Percentiles rank a stretch among this genome's conserved stretches.
phyloP scores from a whole-genome alignment of 2,329 filamentous ascomycete species.

The Colletotrichum gigasporum region DNA sequence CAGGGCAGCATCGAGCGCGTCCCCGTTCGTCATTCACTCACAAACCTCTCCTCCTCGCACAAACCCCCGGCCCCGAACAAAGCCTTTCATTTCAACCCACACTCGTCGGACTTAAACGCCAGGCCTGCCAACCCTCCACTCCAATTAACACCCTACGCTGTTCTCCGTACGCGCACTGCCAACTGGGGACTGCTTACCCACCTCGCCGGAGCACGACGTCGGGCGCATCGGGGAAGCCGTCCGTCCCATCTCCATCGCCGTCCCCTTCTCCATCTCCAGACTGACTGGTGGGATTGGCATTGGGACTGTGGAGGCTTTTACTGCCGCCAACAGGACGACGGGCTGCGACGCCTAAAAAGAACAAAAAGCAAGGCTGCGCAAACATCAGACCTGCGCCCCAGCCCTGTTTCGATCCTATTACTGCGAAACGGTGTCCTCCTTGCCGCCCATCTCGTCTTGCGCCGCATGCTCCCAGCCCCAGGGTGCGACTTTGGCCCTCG shows the following conservation, averaged over 20 bases:
- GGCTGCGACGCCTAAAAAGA: neutral
- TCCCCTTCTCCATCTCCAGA: neutral
- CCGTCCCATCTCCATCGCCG: conserved; percentile 4
- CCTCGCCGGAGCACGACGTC: conserved; percentile 16
- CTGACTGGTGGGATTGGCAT: too few species aligned
- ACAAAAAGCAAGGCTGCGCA: neutral
- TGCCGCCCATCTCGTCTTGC: neutral
- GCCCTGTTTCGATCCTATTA: conserved; percentile 17
- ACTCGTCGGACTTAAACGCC: conserved; percentile 18
- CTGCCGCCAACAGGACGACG: neutral
- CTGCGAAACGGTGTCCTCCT: conserved; percentile 17
- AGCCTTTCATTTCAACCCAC: conserved; percentile 10
- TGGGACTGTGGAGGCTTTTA: neutral
- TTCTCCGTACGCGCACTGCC: neutral
- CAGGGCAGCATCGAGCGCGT: too few species aligned
- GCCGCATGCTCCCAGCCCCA: neutral
- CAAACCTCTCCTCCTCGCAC: neutral
- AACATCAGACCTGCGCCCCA: conserved; percentile 14
- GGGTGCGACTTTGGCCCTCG: too few species aligned
- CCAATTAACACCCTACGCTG: neutral
- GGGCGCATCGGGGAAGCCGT: conserved; percentile 30
- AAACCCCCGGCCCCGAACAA: neutral
- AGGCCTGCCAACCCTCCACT: neutral
- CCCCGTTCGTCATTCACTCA: too few species aligned
- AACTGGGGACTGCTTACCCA: neutral